These are phyloP conservation scores for Epichloe typhina DNA, from an alignment of 2,329 filamentous ascomycete genomes.

Conservation along the genomic window DNA sequence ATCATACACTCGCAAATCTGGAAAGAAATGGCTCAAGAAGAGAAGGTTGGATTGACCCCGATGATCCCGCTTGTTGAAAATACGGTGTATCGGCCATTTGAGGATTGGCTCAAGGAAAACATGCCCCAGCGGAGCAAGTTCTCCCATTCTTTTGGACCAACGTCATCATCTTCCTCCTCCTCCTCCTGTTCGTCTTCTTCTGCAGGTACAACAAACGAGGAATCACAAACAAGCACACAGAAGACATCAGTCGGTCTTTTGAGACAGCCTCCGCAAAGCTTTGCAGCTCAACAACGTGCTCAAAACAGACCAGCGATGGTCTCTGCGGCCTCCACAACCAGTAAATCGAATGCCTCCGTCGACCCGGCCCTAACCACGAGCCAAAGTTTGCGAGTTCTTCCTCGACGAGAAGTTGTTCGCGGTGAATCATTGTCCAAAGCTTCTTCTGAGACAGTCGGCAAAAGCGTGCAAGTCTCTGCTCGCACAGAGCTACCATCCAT, in stretches of 20 bases:
- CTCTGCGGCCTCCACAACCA: conserved; percentile 14
- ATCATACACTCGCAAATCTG: conserved; percentile 43
- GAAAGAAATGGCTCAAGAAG: conserved; percentile 55
- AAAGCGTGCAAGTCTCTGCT: conserved; percentile 15
- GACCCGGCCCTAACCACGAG: conserved; percentile 14
- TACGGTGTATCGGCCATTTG: conserved; percentile 51
- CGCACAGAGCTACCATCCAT: conserved; percentile 16
- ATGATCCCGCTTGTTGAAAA: conserved; percentile 47
- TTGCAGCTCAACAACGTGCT: conserved; percentile 51
- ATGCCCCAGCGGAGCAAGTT: conserved; percentile 4
- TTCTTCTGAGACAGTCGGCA: conserved; percentile 12
- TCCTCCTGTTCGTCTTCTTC: conserved; percentile 4
- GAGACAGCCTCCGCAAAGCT: conserved; percentile 47
- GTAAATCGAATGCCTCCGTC: conserved; percentile 14
- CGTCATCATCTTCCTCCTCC: conserved; percentile 3
- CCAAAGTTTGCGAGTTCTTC: conserved; percentile 17
- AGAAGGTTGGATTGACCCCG: conserved; percentile 51
- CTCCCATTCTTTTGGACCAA: conserved; percentile 1
- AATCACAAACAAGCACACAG: conserved; percentile 21
- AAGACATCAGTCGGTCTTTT: conserved; percentile 30
- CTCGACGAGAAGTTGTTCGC: conserved; percentile 15
- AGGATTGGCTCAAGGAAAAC: conserved; percentile 46
- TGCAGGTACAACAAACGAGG: conserved; percentile 12
- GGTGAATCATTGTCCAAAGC: conserved; percentile 14
- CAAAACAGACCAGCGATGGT: conserved; percentile 32